phyloP scores from a whole-genome alignment of 768 basidiomycete genomes.

The Amanita rubescens region DNA sequence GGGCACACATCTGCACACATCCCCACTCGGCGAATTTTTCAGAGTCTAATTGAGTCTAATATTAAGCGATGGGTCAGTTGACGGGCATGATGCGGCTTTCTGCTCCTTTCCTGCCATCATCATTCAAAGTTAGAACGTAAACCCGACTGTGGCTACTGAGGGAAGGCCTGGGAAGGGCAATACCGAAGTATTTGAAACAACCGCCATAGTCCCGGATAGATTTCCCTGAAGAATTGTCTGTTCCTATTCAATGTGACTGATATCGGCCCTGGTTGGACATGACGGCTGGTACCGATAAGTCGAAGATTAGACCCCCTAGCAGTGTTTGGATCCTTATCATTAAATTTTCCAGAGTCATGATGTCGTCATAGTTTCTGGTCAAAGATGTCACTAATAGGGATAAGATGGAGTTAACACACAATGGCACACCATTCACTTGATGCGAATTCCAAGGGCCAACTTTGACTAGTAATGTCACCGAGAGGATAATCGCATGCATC shows the following conservation, averaged over 20 bases:
- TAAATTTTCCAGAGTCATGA: no score
- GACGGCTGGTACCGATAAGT: not conserved
- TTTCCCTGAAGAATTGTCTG: not conserved
- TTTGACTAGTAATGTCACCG: not conserved
- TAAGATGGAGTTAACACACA: not conserved
- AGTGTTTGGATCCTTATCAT: not conserved
- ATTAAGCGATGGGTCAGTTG: conserved; percentile 1
- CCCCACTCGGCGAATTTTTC: not conserved
- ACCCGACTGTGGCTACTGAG: not conserved
- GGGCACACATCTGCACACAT: no score
- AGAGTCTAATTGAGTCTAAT: not conserved
- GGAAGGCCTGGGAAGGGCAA: not conserved
- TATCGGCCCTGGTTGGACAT: not conserved
- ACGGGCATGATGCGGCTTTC: not conserved
- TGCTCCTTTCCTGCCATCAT: not conserved
- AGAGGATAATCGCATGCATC: not conserved
- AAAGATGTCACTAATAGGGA: not conserved
- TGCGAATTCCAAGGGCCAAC: not conserved
- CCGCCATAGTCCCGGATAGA: not conserved
- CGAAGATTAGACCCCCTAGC: not conserved
- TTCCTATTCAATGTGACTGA: not conserved
- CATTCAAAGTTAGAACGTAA: not conserved
- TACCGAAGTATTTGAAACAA: not conserved
- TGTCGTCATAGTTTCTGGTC: not conserved
- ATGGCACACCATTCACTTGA: not conserved